Percentiles rank a stretch among this genome's conserved stretches.
phyloP scores from a whole-genome alignment of 306 rosid species.

The Quillaja saponaria region DNA sequence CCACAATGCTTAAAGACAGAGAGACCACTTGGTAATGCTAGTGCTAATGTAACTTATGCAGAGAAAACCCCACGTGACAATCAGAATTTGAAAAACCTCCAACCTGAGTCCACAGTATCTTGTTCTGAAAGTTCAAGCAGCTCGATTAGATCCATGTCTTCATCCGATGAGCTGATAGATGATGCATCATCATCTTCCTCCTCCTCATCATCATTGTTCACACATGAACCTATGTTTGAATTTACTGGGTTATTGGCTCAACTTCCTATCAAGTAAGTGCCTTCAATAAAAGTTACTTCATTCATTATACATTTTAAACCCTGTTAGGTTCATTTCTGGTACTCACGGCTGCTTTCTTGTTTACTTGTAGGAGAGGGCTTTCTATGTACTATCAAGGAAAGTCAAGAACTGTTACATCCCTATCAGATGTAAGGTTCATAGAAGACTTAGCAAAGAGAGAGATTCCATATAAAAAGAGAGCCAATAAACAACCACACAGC shows the following conservation, averaged over 20 bases:
- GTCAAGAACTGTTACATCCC: slow-evolving; percentile 40
- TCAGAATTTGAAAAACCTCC: slow-evolving; percentile 6
- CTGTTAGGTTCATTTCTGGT: not conserved
- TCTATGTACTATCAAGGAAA: slow-evolving; percentile 44
- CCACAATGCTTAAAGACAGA: slow-evolving; percentile 1
- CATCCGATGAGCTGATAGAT: slow-evolving; percentile 24
- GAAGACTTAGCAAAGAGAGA: slow-evolving; percentile 48
- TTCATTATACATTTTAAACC: not conserved
- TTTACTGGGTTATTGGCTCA: slow-evolving; percentile 24
- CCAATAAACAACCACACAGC: slow-evolving; percentile 19
- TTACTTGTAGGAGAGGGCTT: slow-evolving; percentile 42
- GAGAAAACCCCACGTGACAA: not conserved
- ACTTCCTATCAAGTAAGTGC: slow-evolving; percentile 29
- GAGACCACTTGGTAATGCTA: slow-evolving; percentile 1
- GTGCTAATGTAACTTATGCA: slow-evolving; percentile 16
- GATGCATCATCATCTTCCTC: slow-evolving; percentile 8
- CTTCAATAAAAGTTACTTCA: not conserved
- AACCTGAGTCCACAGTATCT: not conserved
- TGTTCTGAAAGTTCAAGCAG: slow-evolving; percentile 1
- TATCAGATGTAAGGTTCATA: slow-evolving; percentile 36
- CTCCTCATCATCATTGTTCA: slow-evolving; percentile 7
- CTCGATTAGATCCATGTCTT: slow-evolving; percentile 22
- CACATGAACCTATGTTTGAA: slow-evolving; percentile 16
- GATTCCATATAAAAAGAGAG: slow-evolving; percentile 32
- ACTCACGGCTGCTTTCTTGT: not conserved